A percentile compares a stretch with the other conserved stretches of the same genome.
Conservation (phyloP, 192 early-diverging fungal genomes). For the Linnemannia elongata region DNA sequence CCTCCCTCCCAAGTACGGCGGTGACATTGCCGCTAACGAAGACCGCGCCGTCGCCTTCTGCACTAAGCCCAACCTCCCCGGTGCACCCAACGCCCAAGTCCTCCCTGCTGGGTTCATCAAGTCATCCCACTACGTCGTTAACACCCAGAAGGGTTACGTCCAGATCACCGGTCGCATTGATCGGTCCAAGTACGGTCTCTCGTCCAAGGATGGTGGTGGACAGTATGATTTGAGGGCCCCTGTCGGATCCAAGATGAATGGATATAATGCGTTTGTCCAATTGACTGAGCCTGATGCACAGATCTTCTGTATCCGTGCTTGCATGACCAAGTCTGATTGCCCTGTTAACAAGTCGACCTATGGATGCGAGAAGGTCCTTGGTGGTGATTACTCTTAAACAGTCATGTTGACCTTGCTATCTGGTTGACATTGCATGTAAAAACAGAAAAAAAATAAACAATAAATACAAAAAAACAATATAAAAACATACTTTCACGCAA, state of each 20-base stretch:
- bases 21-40: conserved; percentile 40
- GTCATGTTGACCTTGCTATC: not conserved
- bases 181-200: conserved; percentile 48
- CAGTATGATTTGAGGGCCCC: conserved; percentile 65
- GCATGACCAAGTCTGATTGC: conserved; percentile 43
- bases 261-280: conserved; percentile 58
- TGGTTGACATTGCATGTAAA: not conserved
- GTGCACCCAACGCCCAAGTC: conserved; percentile 52
- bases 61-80: conserved; percentile 23
- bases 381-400: conserved; percentile 33
- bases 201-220: conserved; percentile 62
- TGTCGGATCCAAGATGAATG: conserved; percentile 54
- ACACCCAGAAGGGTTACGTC: conserved; percentile 48
- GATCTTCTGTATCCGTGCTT: conserved; percentile 64
- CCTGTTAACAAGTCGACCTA: conserved; percentile 26
- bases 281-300: conserved; percentile 57
- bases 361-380: conserved; percentile 34
- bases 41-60: conserved; percentile 52
- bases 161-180: conserved; percentile 69
- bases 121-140: conserved; percentile 52
- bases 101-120: conserved; percentile 60
- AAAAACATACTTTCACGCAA: not conserved
- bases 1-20: conserved; percentile 41
- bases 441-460: not conserved
- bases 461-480: not conserved